These are phyloP conservation scores for Ceratocystiopsis brevicomis DNA, from an alignment of 2,329 filamentous ascomycete species.

Conservation along the genomic window DNA sequence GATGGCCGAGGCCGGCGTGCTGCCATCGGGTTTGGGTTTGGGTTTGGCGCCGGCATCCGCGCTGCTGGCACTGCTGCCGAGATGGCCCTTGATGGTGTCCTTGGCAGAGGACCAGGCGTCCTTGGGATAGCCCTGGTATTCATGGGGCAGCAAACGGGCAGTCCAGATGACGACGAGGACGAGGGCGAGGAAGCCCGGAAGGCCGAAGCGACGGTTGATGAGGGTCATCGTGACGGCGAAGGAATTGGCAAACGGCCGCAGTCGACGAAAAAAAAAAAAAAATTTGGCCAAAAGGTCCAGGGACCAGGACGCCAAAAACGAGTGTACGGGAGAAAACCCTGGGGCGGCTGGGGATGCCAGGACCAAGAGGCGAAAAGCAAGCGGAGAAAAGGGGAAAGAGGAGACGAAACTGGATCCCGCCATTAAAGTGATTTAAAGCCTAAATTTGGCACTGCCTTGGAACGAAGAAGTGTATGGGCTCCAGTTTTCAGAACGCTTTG, in stretches of 20 bases:
- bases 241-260: background rate
- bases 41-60: constrained; percentile 13
- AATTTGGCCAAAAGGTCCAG: background rate
- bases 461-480: too few relatives aligned
- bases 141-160: constrained; percentile 1
- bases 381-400: background rate
- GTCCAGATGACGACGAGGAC: constrained; percentile 8
- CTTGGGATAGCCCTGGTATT: constrained; percentile 4
- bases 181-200: constrained; percentile 2
- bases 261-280: background rate
- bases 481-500: too few relatives aligned
- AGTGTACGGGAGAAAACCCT: too few relatives aligned
- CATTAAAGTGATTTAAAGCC: too few relatives aligned
- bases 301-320: background rate
- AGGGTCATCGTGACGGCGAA: constrained; percentile 1
- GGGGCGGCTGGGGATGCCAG: too few relatives aligned
- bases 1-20: constrained; percentile 6
- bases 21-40: constrained; percentile 17
- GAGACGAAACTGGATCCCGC: background rate
- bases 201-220: constrained; percentile 7
- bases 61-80: background rate
- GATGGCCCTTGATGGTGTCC: constrained; percentile 1
- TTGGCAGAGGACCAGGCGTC: constrained; percentile 9
- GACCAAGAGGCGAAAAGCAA: background rate
- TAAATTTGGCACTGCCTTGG: too few relatives aligned